Base-by-base conservation (phyloP, 2,329 filamentous ascomycete genomes). In the Phialocephala sp. region DNA sequence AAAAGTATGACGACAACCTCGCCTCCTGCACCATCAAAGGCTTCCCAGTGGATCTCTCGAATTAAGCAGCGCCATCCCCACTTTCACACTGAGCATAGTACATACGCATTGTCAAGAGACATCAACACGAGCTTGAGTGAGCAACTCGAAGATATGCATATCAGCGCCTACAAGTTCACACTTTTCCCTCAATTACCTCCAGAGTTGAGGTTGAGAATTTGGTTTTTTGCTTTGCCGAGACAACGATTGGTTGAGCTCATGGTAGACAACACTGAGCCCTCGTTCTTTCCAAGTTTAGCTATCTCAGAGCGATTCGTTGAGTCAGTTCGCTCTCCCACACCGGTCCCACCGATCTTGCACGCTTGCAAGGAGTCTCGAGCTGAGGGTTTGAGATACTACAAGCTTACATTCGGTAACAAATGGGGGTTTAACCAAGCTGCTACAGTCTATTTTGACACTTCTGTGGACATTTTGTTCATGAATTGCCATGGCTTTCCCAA, bases 341-440 rank as follows among this genome's bases (percentile, higher is more conserved):
- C 50, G 1, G 27, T 54, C 4, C 50, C 50, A n/a, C 12, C 50
- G 6, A 35, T 54, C 14, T 35, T 54, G 14, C 50, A 54, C 15
- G n/a, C 24, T 11, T 62, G 59, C 36, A 14, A 22, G 11, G 60
- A 62, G 36, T 62, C 60, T 37, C 60, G 60, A 9, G 35, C n/a
- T 8, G 60, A 55, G n/a, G 47, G 36, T 18, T 32, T 62, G 50
- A 62, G 41, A 36, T 14, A 54, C 15, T 62, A 62, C 24, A 24
- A 35, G 1, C 20, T 43, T 2, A 41, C 8, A 14, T 62, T 62
- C 32, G 36, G 60, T 6, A 5, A 2, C 8, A 12, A n/a, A 8
- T n/a, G 18, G 37, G 20, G 20, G 8, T 15, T 11, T 32, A 32
- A 3, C 3, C 15, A 3, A 11, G 6, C 20, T n/a, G 39, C 22